Conservation (phyloP, 805 yeast species). For the Wickerhamiella azymoides region DNA sequence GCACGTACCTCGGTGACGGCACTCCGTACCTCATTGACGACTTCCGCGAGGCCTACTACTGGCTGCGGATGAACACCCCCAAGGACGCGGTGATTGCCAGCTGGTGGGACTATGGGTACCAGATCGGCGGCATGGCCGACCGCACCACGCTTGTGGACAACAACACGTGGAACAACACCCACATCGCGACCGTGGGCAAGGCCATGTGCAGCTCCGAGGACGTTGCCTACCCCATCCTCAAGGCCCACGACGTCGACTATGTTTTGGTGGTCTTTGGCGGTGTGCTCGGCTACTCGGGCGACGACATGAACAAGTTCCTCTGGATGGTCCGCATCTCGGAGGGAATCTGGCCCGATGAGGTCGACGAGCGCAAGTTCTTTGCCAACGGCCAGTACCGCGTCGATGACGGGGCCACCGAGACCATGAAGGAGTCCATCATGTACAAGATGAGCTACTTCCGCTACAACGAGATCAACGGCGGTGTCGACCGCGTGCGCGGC, state of each 20-base stretch:
- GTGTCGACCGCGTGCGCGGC: constrained; percentile 72
- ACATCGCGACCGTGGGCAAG: constrained; percentile 96
- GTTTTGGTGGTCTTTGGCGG: constrained; percentile 92
- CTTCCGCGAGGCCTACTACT: constrained; percentile 95
- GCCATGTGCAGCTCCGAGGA: constrained; percentile 90
- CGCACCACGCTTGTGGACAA: constrained; percentile 96
- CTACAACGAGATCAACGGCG: constrained; percentile 56
- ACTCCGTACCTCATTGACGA: constrained; percentile 78
- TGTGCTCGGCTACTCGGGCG: constrained; percentile 82
- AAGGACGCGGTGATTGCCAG: constrained; percentile 95
- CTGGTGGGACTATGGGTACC: constrained; percentile 99
- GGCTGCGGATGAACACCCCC: constrained; percentile 95
- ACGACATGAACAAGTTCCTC: constrained; percentile 87
- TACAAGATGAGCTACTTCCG: constrained; percentile 90
- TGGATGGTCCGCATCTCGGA: constrained; percentile 99
- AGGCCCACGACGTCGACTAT: constrained; percentile 88
- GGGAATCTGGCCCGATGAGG: constrained; percentile 99
- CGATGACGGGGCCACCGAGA: constrained; percentile 63
- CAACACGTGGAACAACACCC: constrained; percentile 99
- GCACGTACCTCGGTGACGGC: constrained; percentile 77
- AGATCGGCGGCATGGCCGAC: constrained; percentile 99
- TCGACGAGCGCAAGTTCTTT: constrained; percentile 72
- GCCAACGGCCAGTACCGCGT: constrained; percentile 81
- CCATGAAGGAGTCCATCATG: constrained; percentile 84
- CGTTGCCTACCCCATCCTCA: constrained; percentile 73